phyloP scores from a whole-genome alignment of 1,284 basidiomycete species.

The Apiotrichum veenhuisii region DNA sequence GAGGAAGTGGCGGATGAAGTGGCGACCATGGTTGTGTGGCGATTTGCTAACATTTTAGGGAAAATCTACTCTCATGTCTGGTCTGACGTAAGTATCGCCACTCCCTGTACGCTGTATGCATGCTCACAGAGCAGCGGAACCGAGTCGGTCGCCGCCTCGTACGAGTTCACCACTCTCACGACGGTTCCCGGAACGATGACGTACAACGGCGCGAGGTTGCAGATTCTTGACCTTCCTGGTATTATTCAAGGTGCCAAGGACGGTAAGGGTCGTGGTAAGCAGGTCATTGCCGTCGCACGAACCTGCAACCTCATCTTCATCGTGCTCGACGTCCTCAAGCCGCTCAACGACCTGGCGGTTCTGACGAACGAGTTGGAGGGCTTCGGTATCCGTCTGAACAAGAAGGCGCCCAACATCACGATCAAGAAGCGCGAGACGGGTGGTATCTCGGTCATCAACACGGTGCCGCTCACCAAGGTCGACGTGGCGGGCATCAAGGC shows the following conservation, averaged over 20 bases:
- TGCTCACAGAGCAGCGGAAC: slow-evolving; percentile 59
- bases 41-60: slow-evolving; percentile 24
- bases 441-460: slow-evolving; percentile 77
- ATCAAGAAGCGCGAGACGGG: slow-evolving; percentile 94
- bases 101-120: neutral
- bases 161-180: slow-evolving; percentile 81
- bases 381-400: slow-evolving; percentile 95
- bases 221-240: slow-evolving; percentile 56
- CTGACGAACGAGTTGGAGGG: slow-evolving; percentile 92
- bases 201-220: slow-evolving; percentile 59
- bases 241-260: slow-evolving; percentile 99
- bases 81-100: slow-evolving; percentile 61
- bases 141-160: slow-evolving; percentile 94
- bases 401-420: slow-evolving; percentile 82
- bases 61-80: slow-evolving; percentile 96
- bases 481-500: slow-evolving; percentile 96
- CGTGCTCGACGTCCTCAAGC: slow-evolving; percentile 95
- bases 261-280: slow-evolving; percentile 93
- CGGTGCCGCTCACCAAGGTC: slow-evolving; percentile 93
- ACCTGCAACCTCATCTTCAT: slow-evolving; percentile 99
- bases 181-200: slow-evolving; percentile 86
- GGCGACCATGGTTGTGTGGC: neutral
- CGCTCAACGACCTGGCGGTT: slow-evolving; percentile 86
- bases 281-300: slow-evolving; percentile 88
- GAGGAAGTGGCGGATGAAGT: neutral